Conservation (phyloP, 2,329 filamentous ascomycete genomes). For the Epicoccum nigrum region DNA sequence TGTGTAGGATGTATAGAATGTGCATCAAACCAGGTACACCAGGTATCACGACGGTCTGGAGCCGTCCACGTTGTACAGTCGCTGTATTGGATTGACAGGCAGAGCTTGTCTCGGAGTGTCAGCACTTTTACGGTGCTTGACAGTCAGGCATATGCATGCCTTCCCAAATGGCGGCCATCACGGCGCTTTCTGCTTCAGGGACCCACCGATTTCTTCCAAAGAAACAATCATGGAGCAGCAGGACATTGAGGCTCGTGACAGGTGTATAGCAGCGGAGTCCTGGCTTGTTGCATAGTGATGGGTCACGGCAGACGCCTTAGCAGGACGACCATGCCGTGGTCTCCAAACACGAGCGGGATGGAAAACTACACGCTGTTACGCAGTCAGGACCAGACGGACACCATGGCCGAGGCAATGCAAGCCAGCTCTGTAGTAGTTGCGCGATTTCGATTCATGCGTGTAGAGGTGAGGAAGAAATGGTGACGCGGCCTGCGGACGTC, state of each 20-base stretch:
- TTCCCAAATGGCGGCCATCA: slow-evolving; percentile 8
- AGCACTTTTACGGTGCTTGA: slow-evolving; percentile 10
- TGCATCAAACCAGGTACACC: slow-evolving; percentile 3
- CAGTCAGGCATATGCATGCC: slow-evolving; percentile 19
- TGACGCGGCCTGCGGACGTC: slow-evolving; percentile 1
- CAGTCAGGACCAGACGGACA: not conserved
- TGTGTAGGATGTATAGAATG: slow-evolving; percentile 6
- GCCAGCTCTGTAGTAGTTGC: not conserved
- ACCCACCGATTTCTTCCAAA: not conserved
- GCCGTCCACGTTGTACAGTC: slow-evolving; percentile 14
- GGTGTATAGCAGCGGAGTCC: not conserved
- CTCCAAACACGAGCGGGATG: not conserved
- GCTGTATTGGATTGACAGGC: slow-evolving; percentile 7
- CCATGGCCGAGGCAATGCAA: slow-evolving; percentile 7
- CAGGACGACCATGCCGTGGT: slow-evolving; percentile 4
- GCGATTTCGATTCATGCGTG: slow-evolving; percentile 3
- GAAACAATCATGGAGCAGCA: not conserved
- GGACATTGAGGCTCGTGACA: not conserved
- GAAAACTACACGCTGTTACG: not conserved
- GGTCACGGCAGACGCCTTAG: slow-evolving; percentile 3
- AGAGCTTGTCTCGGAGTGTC: slow-evolving; percentile 10
- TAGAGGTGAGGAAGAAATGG: not conserved
- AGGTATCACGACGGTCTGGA: slow-evolving; percentile 22
- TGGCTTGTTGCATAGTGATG: slow-evolving; percentile 4
- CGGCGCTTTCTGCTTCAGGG: slow-evolving; percentile 6